Evolutionary conservation across 805 yeast genomes (phyloP).

Genomic region (Metschnikowia noctiluminum): DNA sequence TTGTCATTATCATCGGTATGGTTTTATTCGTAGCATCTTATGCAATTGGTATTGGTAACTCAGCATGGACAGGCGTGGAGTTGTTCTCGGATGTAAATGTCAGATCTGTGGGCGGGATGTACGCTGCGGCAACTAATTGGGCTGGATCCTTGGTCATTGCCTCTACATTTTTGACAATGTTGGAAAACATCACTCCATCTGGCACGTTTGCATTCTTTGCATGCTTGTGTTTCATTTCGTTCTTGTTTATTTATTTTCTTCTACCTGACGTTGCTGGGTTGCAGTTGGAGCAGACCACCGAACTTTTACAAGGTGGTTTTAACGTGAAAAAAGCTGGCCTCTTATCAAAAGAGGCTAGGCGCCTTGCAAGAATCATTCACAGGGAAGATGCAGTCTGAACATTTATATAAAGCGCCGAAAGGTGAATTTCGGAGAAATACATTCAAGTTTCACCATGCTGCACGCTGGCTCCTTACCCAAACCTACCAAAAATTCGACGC

Average conservation of each 20-base stretch:
- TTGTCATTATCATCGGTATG: constrained; percentile 80
- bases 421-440: too few species aligned
- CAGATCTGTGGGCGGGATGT: constrained; percentile 87
- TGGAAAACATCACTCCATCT: constrained; percentile 87
- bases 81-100: constrained; percentile 86
- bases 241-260: constrained; percentile 72
- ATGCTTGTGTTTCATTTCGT: constrained; percentile 68
- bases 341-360: constrained; percentile 36
- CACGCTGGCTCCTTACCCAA: too few species aligned
- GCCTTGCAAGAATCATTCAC: constrained; percentile 10
- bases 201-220: constrained; percentile 94
- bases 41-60: constrained; percentile 94
- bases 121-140: constrained; percentile 94
- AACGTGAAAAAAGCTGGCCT: constrained; percentile 57
- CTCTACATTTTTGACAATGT: constrained; percentile 90
- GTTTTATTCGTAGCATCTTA: constrained; percentile 84
- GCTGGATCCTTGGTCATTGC: constrained; percentile 89
- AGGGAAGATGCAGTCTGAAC: background rate
- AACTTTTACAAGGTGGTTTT: constrained; percentile 78
- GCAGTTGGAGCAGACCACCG: constrained; percentile 88
- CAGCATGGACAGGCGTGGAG: constrained; percentile 98
- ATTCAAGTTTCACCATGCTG: too few species aligned
- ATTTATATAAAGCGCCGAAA: too few species aligned
- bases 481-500: too few species aligned
- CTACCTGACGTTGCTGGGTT: constrained; percentile 91